phyloP scores from a whole-genome alignment of 257 asterid species.

The Solanum pimpinellifolium region DNA sequence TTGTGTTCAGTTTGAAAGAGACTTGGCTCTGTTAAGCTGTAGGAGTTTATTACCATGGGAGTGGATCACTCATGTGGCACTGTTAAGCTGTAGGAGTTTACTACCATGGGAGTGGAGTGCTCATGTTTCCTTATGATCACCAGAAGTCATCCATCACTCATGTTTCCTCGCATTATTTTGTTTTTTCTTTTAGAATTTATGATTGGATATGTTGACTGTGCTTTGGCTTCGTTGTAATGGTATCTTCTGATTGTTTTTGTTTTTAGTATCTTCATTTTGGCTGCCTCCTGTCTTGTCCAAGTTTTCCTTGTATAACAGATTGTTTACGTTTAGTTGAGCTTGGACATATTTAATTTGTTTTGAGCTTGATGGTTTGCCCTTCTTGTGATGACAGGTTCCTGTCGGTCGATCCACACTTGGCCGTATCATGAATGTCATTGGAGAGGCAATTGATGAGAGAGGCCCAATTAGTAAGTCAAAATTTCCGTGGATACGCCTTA shows the following conservation, averaged over 20 bases:
- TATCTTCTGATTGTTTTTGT: not conserved
- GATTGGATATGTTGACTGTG: not conserved
- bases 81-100: not conserved
- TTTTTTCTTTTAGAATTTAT: not conserved
- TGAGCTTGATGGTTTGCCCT: not conserved
- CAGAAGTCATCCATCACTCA: not conserved
- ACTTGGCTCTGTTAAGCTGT: not conserved
- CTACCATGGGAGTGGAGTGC: not conserved
- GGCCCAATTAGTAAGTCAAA: slow-evolving; percentile 68
- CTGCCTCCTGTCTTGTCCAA: not conserved
- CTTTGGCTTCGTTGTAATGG: not conserved
- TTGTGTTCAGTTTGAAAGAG: not conserved
- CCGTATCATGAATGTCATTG: slow-evolving; percentile 90
- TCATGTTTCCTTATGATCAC: not conserved
- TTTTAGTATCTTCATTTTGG: not conserved
- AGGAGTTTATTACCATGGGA: not conserved
- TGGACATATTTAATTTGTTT: not conserved
- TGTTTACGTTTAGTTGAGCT: not conserved
- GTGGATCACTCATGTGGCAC: not conserved
- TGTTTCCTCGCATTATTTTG: not conserved
- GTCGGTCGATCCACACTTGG: slow-evolving; percentile 97
- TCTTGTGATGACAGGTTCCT: slow-evolving; percentile 49
- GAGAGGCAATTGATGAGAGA: slow-evolving; percentile 85
- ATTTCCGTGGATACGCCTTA: not conserved
- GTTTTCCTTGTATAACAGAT: not conserved